Evolutionary conservation across 345 rosid genomes (phyloP), one percentile per base, ranked within the genome.

Genomic region (Toxicodendron radicans): DNA sequence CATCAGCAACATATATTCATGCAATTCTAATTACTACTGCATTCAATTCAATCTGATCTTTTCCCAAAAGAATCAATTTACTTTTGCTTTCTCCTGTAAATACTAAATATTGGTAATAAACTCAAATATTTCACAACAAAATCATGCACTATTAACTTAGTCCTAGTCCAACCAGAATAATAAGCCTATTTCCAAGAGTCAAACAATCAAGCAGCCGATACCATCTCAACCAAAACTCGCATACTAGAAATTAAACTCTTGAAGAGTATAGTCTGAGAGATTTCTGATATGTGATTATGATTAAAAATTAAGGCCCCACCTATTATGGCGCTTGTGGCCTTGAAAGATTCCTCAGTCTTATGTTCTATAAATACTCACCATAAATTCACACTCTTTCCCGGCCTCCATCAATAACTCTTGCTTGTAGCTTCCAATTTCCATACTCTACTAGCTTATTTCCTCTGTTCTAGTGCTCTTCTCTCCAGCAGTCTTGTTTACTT

Each of bases 371-470:
- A 49, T 24, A 6, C 11, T 11, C 71, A 27, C 32, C 61, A 11
- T 10, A 17, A 10, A 18, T 16, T 27, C 32, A 61, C 58, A 0
- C 45, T 72, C 68, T 32, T 71, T 27, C 16, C 3, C n/a, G n/a
- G n/a, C n/a, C 30, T n/a, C 0, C 38, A 30, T 30, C 49, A 20
- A 2, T 3, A 18, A 59, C 46, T 27, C 23, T 48, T 11, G 58
- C 66, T 46, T 46, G 13, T 46, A 7, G 49, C 57, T 23, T n/a
- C n/a, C n/a, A n/a, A n/a, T n/a, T n/a, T n/a, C 10, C 11, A 12
- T 16, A 49, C 54, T 73, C 57, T 68, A 69, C 73, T 77, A 57
- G 53, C 52, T 9, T 64, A 24, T 30, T 30, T 72, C 53, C 62
- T 66, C 18, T 23, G 67, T 58, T 53, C 69, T 49, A 10, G 60